Conservation (phyloP, 78 protist genomes). For the Isochrysis galbana region DNA sequence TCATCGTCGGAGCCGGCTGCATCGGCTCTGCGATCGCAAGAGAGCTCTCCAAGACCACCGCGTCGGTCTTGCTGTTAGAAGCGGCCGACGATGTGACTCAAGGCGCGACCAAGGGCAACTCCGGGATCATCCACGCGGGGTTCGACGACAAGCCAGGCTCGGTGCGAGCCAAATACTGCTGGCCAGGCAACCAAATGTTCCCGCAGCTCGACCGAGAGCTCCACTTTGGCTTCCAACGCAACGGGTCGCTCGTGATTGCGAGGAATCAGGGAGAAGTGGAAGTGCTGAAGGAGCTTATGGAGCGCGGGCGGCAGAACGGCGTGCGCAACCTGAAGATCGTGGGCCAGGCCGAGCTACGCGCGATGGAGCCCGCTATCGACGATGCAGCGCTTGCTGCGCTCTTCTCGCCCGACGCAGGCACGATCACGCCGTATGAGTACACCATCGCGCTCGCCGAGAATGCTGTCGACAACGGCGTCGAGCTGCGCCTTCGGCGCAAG, state of each 20-base stretch:
- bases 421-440: constrained; percentile 29
- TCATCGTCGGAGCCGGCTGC: constrained; percentile 21
- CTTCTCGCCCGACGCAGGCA: constrained; percentile 66
- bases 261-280: constrained; percentile 1
- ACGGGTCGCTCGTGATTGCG: constrained; percentile 76
- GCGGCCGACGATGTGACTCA: constrained; percentile 46
- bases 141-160: constrained; percentile 72
- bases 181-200: constrained; percentile 51
- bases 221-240: constrained; percentile 30
- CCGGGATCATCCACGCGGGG: constrained; percentile 76
- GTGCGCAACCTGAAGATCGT: constrained; percentile 55
- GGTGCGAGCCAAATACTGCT: constrained; percentile 54
- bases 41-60: constrained; percentile 19
- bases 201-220: constrained; percentile 44
- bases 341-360: constrained; percentile 5
- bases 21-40: constrained; percentile 11
- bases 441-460: constrained; percentile 39
- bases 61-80: constrained; percentile 22
- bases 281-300: constrained; percentile 40
- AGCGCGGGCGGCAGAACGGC: constrained; percentile 65
- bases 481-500: constrained; percentile 18
- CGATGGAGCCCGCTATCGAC: constrained; percentile 45
- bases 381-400: constrained; percentile 44
- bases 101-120: constrained; percentile 66
- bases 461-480: constrained; percentile 38